Percentiles rank a stretch among this genome's conserved stretches.
Conservation (phyloP, 768 basidiomycete genomes). For the Steccherinum ochraceum region DNA sequence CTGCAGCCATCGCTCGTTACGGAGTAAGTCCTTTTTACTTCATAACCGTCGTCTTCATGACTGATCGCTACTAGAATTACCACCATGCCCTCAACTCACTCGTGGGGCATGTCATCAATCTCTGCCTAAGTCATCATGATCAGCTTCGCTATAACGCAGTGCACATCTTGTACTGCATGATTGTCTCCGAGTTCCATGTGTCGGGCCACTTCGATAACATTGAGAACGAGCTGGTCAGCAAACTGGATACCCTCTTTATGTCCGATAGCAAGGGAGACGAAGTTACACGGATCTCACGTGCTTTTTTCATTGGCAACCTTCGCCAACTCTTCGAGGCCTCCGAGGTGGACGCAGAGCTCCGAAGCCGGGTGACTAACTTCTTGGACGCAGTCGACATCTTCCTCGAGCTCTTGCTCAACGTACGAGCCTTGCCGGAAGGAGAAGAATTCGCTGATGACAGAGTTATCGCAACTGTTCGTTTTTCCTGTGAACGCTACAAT, state of each 20-base stretch:
- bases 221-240: conserved; percentile 87
- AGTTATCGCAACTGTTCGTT: conserved; percentile 76
- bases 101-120: conserved; percentile 83
- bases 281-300: conserved; percentile 53
- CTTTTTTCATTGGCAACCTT: conserved; percentile 89
- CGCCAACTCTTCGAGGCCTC: conserved; percentile 84
- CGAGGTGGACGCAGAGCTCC: conserved; percentile 72
- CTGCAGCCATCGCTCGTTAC: conserved; percentile 53
- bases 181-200: conserved; percentile 85
- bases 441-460: conserved; percentile 94
- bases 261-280: conserved; percentile 88
- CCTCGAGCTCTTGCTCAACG: conserved; percentile 82
- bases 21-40: conserved; percentile 59
- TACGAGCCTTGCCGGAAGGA: conserved; percentile 85
- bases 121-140: conserved; percentile 95
- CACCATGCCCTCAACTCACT: conserved; percentile 78
- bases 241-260: conserved; percentile 89
- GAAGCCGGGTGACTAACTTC: conserved; percentile 73
- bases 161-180: conserved; percentile 92
- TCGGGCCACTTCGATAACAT: conserved; percentile 82
- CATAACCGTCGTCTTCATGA: no score
- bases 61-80: conserved; percentile 53
- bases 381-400: conserved; percentile 89
- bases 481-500: background rate
- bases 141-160: conserved; percentile 86